These are phyloP conservation scores for Malus hybrid DNA, from an alignment of 331 rosid species.

Conservation along the genomic window DNA sequence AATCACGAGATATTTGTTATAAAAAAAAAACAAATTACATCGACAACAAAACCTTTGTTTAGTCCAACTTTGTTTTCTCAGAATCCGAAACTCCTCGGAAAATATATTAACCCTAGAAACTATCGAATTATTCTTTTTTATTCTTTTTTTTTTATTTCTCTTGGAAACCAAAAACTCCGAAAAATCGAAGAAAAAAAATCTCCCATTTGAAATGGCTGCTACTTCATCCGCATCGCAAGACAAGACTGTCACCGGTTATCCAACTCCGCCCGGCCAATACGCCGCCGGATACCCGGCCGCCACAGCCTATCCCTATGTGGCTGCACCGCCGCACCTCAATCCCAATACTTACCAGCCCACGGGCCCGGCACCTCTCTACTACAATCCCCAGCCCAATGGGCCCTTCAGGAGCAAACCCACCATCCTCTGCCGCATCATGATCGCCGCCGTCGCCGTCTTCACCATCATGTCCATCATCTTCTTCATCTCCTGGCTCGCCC, in stretches of 20 bases:
- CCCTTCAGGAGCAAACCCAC: neutral
- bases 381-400: neutral
- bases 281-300: slow-evolving; percentile 3
- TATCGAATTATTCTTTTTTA: too few relatives aligned
- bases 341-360: neutral
- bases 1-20: too few relatives aligned
- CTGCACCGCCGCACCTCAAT: neutral
- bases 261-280: neutral
- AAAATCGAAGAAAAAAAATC: neutral
- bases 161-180: too few relatives aligned
- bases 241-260: slow-evolving; percentile 17
- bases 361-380: neutral
- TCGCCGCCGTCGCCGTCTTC: neutral
- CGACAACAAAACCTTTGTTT: too few relatives aligned
- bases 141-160: too few relatives aligned
- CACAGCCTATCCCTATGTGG: neutral
- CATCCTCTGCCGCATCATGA: neutral
- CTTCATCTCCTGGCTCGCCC: slow-evolving; percentile 19
- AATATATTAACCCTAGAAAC: too few relatives aligned
- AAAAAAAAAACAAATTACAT: too few relatives aligned
- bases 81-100: too few relatives aligned
- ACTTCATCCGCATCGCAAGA: neutral
- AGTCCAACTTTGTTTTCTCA: too few relatives aligned
- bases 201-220: neutral
- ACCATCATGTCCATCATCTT: neutral